Base-by-base conservation (phyloP, 2,329 filamentous ascomycete species). In the Purpureocillium lavendulum region DNA sequence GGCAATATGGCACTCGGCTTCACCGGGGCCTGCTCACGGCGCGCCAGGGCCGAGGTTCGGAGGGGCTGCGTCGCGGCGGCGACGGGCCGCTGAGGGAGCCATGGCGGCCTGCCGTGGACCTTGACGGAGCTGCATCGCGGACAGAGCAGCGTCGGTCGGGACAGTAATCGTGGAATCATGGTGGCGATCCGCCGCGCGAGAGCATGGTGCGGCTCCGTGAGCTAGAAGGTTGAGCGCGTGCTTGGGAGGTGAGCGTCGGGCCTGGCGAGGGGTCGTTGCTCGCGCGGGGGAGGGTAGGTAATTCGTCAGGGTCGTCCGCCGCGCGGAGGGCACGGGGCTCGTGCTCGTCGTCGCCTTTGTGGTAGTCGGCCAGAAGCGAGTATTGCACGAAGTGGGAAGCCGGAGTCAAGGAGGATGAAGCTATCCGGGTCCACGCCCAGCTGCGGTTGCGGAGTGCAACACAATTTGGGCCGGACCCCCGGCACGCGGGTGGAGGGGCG, bases 111-210 rank as follows among this genome's bases (percentile, higher is more conserved):
- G 30, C 41, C 45, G 11, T 52, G 48, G 14, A 46, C 42, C 31
- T 43, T 46, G 3, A 45, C 44, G 40, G 55, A 49, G 48, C 55
- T 53, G 35, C 49, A 57, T 31, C 55, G 54, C 26, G 54, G 48
- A 42, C 53, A 62, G 33, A 54, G 49, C 45, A 60, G 48, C 47
- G 58, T 43, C 38, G 56, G 49, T 41, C 61, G 56, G 34, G 49
- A 47, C 7, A 60, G 43, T 36, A 64, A 48, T 56, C 60, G 58
- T 43, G 59, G 49, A 41, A 64, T 60, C 61, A 65, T 64, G 33
- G 47, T 56, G 40, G 42, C 38, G 29, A 30, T 13, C 11, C 7
- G 29, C 48, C 40, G 48, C 45, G 43, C 30, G 42, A 42, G 45
- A 52, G 49, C 52, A 53, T 58, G 42, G 51, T 53, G 16, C 18